These are phyloP conservation scores for Seiridium cupressi DNA, from an alignment of 2,329 filamentous ascomycete species.

Conservation along the genomic window DNA sequence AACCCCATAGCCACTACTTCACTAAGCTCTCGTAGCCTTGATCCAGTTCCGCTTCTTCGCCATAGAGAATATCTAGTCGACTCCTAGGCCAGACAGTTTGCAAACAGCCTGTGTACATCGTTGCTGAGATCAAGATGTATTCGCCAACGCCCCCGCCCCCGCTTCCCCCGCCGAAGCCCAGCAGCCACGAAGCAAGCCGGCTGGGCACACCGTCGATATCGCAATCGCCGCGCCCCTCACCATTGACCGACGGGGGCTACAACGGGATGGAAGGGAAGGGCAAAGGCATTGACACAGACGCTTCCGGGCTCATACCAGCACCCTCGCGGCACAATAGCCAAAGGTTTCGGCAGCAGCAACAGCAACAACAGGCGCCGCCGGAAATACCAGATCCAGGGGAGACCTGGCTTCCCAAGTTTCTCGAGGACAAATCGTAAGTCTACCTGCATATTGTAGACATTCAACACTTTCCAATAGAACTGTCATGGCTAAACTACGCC, in stretches of 20 bases:
- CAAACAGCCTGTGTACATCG: background rate
- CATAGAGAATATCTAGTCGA: too few relatives aligned
- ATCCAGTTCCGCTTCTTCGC: too few relatives aligned
- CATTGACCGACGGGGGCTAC: conserved; percentile 27
- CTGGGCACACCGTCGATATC: conserved; percentile 59
- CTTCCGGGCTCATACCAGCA: conserved; percentile 29
- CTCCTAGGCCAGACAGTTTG: background rate
- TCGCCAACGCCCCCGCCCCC: conserved; percentile 58
- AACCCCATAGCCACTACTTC: too few relatives aligned
- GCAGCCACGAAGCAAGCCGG: conserved; percentile 66
- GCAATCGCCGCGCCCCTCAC: conserved; percentile 42
- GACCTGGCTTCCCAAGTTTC: conserved; percentile 73
- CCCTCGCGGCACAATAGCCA: conserved; percentile 14
- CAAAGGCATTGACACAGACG: conserved; percentile 18
- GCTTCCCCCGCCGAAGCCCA: conserved; percentile 69
- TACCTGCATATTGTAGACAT: background rate
- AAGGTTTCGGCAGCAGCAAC: conserved; percentile 19
- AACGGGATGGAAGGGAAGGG: conserved; percentile 21
- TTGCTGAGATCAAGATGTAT: conserved; percentile 15
- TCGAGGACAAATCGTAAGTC: conserved; percentile 76
- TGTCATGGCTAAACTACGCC: background rate
- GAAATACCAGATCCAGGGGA: conserved; percentile 59
- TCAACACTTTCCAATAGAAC: background rate
- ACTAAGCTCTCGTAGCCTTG: too few relatives aligned
- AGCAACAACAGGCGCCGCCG: conserved; percentile 27